Evolutionary conservation across 768 basidiomycete species (phyloP).

Genomic region (Rhodotorula diobovata): DNA sequence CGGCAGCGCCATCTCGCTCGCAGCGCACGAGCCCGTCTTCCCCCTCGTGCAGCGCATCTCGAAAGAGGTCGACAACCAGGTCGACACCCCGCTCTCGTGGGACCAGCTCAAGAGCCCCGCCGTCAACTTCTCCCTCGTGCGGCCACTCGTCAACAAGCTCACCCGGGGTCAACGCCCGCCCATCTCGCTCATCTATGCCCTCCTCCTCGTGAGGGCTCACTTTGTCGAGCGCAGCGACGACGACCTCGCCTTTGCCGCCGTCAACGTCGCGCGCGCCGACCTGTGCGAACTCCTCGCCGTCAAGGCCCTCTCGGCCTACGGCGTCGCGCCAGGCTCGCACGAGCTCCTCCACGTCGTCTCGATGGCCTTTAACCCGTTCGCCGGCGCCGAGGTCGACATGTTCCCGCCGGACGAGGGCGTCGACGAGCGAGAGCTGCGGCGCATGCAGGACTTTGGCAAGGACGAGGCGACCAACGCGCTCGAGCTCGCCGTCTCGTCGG

Average conservation of each 20-base stretch:
- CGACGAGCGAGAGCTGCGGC: slow-evolving; percentile 60
- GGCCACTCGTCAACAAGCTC: slow-evolving; percentile 20
- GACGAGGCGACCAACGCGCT: slow-evolving; percentile 35
- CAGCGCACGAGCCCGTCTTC: slow-evolving; percentile 25
- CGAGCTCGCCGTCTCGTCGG: slow-evolving; percentile 73
- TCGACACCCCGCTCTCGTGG: slow-evolving; percentile 30
- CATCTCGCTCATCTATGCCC: slow-evolving; percentile 20
- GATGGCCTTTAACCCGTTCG: slow-evolving; percentile 75
- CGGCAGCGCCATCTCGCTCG: neutral
- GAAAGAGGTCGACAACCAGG: slow-evolving; percentile 1
- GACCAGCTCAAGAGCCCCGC: slow-evolving; percentile 18
- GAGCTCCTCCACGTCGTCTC: slow-evolving; percentile 74
- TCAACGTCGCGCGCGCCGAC: slow-evolving; percentile 67
- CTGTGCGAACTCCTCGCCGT: slow-evolving; percentile 85
- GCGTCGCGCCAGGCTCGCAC: slow-evolving; percentile 44
- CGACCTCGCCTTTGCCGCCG: slow-evolving; percentile 40
- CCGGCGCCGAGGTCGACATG: slow-evolving; percentile 65
- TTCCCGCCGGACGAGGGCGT: slow-evolving; percentile 61
- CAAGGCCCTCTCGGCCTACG: slow-evolving; percentile 69
- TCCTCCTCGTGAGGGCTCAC: slow-evolving; percentile 18
- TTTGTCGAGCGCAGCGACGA: slow-evolving; percentile 20
- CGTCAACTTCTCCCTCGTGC: slow-evolving; percentile 31
- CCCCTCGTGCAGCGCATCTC: slow-evolving; percentile 24
- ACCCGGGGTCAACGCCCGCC: slow-evolving; percentile 12
- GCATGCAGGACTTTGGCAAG: slow-evolving; percentile 49